These are phyloP conservation scores for Noccaea bulbosa DNA, from an alignment of 345 rosid genomes.

Conservation along the genomic window DNA sequence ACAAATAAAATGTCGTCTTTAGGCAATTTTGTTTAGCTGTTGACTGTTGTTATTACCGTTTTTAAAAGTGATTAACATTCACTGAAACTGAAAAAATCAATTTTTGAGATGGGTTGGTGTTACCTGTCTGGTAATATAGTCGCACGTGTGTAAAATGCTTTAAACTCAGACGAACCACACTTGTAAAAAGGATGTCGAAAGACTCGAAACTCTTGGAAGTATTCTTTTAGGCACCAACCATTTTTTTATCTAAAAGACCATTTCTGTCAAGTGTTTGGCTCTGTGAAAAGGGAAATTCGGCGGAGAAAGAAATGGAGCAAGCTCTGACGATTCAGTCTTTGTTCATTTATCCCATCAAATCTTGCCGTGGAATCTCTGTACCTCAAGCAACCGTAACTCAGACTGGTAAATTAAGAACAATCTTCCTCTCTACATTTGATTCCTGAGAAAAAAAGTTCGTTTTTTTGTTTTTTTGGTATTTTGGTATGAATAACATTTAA, in stretches of 20 bases:
- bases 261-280: background rate
- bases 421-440: constrained; percentile 12
- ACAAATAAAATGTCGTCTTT: background rate
- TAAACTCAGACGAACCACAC: background rate
- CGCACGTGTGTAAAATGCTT: constrained; percentile 34
- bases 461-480: background rate
- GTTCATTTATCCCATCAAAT: constrained; percentile 75
- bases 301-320: constrained; percentile 31
- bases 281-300: background rate
- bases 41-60: background rate
- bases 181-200: background rate
- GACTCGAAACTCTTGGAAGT: constrained; percentile 1
- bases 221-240: background rate
- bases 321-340: constrained; percentile 53
- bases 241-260: background rate
- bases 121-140: constrained; percentile 19
- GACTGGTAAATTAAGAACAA: constrained; percentile 52
- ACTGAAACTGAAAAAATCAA: background rate
- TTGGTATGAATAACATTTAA: background rate
- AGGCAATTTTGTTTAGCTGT: background rate
- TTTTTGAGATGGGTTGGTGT: constrained; percentile 7
- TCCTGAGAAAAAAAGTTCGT: background rate
- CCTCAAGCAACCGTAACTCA: constrained; percentile 70
- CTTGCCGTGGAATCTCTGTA: constrained; percentile 84
- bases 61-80: background rate